phyloP scores from a whole-genome alignment of 78 protist genomes.

The Chrysochromulina tobinii region DNA sequence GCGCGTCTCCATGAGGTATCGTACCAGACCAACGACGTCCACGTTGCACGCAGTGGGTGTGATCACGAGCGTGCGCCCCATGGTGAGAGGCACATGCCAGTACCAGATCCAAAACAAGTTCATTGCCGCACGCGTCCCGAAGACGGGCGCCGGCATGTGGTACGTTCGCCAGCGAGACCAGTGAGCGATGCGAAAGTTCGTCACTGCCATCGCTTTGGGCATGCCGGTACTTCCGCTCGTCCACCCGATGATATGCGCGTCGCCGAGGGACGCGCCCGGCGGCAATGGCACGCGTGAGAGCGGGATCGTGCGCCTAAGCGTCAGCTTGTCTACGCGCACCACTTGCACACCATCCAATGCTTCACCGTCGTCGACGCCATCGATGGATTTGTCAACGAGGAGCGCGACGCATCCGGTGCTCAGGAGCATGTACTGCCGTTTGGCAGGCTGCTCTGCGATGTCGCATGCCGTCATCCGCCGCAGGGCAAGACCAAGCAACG shows the following conservation, averaged over 20 bases:
- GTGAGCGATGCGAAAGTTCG: neutral
- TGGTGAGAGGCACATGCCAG: neutral
- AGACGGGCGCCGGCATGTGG: neutral
- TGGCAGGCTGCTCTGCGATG: neutral
- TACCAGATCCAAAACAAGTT: neutral
- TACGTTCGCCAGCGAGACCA: neutral
- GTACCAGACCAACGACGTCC: neutral
- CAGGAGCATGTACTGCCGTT: too few species aligned
- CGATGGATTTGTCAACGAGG: too few species aligned
- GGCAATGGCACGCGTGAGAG: neutral
- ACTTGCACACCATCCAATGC: too few species aligned
- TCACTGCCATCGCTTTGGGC: neutral
- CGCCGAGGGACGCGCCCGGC: neutral
- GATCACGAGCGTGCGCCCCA: neutral
- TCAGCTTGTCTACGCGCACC: too few species aligned
- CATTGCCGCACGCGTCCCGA: neutral
- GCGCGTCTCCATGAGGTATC: neutral
- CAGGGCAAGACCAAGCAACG: neutral
- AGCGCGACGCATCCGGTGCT: too few species aligned
- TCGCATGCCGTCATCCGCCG: neutral
- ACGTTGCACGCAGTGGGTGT: neutral
- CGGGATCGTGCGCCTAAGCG: neutral
- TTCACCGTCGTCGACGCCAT: too few species aligned
- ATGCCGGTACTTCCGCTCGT: neutral
- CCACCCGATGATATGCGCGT: neutral